A percentile compares a stretch with the other conserved stretches of the same genome.
Conservation (phyloP, 1,284 basidiomycete species). For the Papiliotrema terrestris region DNA sequence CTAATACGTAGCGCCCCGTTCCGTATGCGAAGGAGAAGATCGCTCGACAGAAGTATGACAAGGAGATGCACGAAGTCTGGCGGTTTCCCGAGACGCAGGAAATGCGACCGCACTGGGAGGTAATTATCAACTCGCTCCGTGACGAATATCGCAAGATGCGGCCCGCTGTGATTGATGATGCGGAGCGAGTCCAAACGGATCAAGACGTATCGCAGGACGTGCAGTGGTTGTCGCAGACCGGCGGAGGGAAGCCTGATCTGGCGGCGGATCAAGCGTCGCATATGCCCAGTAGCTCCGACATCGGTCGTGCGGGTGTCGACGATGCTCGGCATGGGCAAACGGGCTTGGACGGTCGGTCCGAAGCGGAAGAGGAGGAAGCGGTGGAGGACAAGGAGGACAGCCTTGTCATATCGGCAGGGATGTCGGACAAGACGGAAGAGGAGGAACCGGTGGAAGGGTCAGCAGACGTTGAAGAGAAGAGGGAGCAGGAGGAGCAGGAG, state of each 20-base stretch:
- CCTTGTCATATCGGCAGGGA: too few relatives aligned
- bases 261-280: too few relatives aligned
- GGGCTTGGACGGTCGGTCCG: too few relatives aligned
- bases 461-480: neutral
- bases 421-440: neutral
- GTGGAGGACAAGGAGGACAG: neutral
- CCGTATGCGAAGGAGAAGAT: neutral
- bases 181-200: too few relatives aligned
- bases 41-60: neutral
- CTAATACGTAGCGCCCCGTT: neutral
- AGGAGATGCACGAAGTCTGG: slow-evolving; percentile 12
- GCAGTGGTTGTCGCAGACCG: too few relatives aligned
- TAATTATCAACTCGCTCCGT: slow-evolving; percentile 16
- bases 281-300: too few relatives aligned
- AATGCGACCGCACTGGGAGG: slow-evolving; percentile 16
- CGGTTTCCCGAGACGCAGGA: slow-evolving; percentile 2
- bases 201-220: too few relatives aligned
- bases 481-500: too few relatives aligned
- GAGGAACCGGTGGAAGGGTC: neutral
- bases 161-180: too few relatives aligned
- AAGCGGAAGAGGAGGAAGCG: neutral
- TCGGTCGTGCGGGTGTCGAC: too few relatives aligned
- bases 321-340: neutral
- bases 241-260: too few relatives aligned
- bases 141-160: neutral